Percentiles rank a stretch among this genome's conserved stretches.
These are phyloP conservation scores for Syzygium grande DNA, from an alignment of 345 rosid species.

Conservation along the genomic window DNA sequence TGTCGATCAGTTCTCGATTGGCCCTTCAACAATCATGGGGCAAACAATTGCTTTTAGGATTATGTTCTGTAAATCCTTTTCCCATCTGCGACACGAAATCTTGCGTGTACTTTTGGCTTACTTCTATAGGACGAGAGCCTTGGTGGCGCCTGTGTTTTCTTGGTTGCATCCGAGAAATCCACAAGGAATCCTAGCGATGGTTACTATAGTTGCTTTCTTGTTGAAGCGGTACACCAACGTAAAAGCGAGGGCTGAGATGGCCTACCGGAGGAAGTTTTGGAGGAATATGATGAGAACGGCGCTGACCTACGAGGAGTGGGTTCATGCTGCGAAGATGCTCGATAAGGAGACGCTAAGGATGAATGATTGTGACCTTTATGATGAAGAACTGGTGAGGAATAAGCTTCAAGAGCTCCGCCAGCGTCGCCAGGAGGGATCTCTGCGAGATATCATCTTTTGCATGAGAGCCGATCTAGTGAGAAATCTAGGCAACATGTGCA, in stretches of 20 bases:
- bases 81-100: constrained; percentile 50
- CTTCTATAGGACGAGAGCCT: constrained; percentile 29
- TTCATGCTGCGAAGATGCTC: constrained; percentile 97
- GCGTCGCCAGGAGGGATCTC: constrained; percentile 82
- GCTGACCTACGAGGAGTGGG: constrained; percentile 94
- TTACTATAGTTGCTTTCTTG: constrained; percentile 74
- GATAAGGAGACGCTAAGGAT: constrained; percentile 76
- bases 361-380: constrained; percentile 74
- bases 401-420: constrained; percentile 78
- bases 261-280: constrained; percentile 94
- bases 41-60: constrained; percentile 82
- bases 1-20: constrained; percentile 74
- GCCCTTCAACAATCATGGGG: constrained; percentile 81
- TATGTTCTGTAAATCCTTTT: constrained; percentile 68
- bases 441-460: constrained; percentile 85
- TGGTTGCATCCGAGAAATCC: constrained; percentile 98
- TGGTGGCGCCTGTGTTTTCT: constrained; percentile 39
- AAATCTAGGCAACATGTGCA: constrained; percentile 97
- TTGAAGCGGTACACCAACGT: constrained; percentile 82
- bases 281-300: constrained; percentile 93
- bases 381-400: constrained; percentile 80
- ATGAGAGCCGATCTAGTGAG: constrained; percentile 97
- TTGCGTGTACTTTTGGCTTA: constrained; percentile 29
- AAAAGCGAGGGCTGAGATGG: constrained; percentile 86
- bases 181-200: constrained; percentile 89